phyloP scores from a whole-genome alignment of 1,284 basidiomycete genomes.

The Wolfiporia cocos region DNA sequence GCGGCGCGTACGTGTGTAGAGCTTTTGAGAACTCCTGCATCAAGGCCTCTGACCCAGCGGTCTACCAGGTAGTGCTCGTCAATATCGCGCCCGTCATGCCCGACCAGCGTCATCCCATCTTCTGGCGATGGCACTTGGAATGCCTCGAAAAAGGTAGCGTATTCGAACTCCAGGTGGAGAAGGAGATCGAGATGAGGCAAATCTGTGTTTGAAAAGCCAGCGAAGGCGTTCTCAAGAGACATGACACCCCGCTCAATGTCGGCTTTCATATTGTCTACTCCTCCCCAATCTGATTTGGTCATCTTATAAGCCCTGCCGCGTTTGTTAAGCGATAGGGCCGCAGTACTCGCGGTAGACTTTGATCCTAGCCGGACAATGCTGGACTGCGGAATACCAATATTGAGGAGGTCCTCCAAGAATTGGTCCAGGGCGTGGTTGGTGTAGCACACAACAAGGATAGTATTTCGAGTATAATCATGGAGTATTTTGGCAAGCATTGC shows the following conservation, averaged over 20 bases:
- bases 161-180: conserved; percentile 17
- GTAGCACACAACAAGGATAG: conserved; percentile 57
- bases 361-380: conserved; percentile 49
- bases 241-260: conserved; percentile 17
- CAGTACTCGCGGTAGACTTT: conserved; percentile 41
- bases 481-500: conserved; percentile 52
- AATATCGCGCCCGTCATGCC: conserved; percentile 30
- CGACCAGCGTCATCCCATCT: conserved; percentile 39
- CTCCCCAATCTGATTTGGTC: conserved; percentile 29
- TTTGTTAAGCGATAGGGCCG: conserved; percentile 33
- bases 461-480: conserved; percentile 37
- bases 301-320: conserved; percentile 20
- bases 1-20: conserved; percentile 22
- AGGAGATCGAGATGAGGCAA: conserved; percentile 19
- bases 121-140: conserved; percentile 36
- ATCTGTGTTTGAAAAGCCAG: conserved; percentile 21
- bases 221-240: conserved; percentile 28
- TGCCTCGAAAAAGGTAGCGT: conserved; percentile 37
- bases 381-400: conserved; percentile 44
- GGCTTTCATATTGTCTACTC: conserved; percentile 32
- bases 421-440: conserved; percentile 67
- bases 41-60: conserved; percentile 38
- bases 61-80: conserved; percentile 34
- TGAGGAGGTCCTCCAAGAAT: conserved; percentile 51
- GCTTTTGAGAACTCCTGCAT: conserved; percentile 36